Base-by-base conservation (phyloP, 176 grass and related monocot genomes). In the Hsuehochloa calcarea region DNA sequence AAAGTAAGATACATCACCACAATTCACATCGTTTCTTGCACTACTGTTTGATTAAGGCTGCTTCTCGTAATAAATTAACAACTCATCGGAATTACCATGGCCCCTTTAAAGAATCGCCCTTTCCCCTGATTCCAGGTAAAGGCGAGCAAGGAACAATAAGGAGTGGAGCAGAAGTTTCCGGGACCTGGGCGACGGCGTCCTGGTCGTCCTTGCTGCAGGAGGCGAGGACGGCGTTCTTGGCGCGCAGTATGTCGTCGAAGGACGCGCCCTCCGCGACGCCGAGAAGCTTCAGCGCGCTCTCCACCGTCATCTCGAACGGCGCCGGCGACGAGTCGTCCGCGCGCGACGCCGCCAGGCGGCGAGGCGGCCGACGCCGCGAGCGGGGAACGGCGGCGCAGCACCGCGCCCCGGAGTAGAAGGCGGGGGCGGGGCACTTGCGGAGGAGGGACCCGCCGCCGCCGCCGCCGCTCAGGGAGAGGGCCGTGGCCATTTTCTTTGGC, bases 161-260 rank as follows among this genome's bases (percentile, higher is more conserved):
- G 79, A 58, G 44, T 39, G 82, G 82, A 72, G 47, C 77, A 3
- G 83, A 44, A 44, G 29, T 44, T 70, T 60, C 15, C 29, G 11
- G 44, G 37, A 99, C 93, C 93, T 96, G 88, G 58, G 93, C 91
- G 55, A 87, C 90, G 80, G 96, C 88, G 73, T 96, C 84, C 79
- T 68, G 88, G 82, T 99, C 96, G 70, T 94, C 93, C 96, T 94
- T 90, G 88, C 89, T 90, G 88, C 89, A 94, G 70, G 96, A 84
- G 47, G 93, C 90, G 22, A 90, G 85, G 63, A 96, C 87, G 72
- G 79, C 84, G 80, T 92, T 99, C 91, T 99, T 99, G 20, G 96
- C 93, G 34, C 96, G 88, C 9, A 99, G 88, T 80, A 99, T 99
- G 55, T 99, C 97, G 20, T 99, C 97, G 59, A 99, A 99, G 58